Evolutionary conservation across 2,329 filamentous ascomycete species (phyloP).

Genomic region (Chrysoporthe cubensis): DNA sequence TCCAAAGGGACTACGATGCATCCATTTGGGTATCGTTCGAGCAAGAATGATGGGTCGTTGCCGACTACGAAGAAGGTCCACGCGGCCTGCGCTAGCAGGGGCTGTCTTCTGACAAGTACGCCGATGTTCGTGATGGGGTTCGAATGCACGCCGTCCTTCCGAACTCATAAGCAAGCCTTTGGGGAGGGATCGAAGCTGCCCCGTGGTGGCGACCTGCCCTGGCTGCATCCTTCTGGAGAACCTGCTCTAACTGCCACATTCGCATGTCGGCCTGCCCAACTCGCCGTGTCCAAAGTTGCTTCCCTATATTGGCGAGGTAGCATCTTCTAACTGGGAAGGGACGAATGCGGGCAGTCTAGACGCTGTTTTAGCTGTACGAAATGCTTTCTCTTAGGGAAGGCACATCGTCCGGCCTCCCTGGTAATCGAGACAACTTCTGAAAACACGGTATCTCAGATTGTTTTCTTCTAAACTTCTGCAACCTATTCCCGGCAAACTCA

Average conservation of each 20-base stretch:
- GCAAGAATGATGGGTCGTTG: not conserved
- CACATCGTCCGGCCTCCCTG: not conserved
- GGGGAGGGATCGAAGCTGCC: too few relatives aligned
- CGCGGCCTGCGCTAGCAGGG: not conserved
- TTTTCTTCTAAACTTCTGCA: too few relatives aligned
- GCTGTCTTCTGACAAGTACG: not conserved
- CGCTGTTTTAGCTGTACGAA: not conserved
- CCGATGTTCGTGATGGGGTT: not conserved
- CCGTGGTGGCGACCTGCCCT: too few relatives aligned
- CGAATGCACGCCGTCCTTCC: not conserved
- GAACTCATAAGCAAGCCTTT: too few relatives aligned
- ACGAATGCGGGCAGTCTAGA: not conserved
- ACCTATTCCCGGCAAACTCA: not conserved
- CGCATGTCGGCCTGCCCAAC: too few relatives aligned
- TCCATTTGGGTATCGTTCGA: not conserved
- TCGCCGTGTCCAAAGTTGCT: not conserved
- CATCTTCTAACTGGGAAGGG: conserved; percentile 5
- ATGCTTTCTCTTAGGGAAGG: conserved; percentile 1
- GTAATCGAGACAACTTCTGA: not conserved
- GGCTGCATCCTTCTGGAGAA: too few relatives aligned
- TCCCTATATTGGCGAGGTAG: not conserved
- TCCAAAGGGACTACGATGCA: too few relatives aligned
- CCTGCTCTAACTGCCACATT: too few relatives aligned
- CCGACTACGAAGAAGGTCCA: not conserved
- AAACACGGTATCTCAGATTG: not conserved